phyloP scores from a whole-genome alignment of 129 eudicot genomes.

The Solidago caesia region DNA sequence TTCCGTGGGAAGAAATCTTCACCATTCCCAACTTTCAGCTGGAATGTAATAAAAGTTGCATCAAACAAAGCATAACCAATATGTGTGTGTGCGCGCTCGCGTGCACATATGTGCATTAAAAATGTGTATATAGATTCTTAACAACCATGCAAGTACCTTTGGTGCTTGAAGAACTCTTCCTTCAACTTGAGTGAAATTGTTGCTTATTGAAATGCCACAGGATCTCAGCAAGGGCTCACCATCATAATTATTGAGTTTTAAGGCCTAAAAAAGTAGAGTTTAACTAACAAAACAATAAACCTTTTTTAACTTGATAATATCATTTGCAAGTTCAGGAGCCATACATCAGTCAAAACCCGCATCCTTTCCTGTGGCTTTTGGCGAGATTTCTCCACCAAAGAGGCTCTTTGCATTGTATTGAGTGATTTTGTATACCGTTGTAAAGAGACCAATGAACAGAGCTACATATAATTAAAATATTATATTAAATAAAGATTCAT shows the following conservation, averaged over 20 bases:
- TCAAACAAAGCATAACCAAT: not conserved
- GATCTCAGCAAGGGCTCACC: constrained; percentile 72
- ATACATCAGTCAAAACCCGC: constrained; percentile 57
- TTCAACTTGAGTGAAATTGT: constrained; percentile 57
- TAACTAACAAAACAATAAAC: not conserved
- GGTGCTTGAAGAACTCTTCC: constrained; percentile 85
- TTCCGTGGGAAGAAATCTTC: constrained; percentile 69
- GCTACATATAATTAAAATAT: constrained; percentile 34
- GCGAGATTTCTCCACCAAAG: constrained; percentile 81
- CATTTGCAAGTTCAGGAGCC: constrained; percentile 10
- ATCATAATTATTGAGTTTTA: constrained; percentile 51
- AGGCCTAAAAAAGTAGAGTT: constrained; percentile 40
- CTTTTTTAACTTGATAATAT: not conserved
- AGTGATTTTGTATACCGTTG: constrained; percentile 90
- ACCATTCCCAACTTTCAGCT: constrained; percentile 71
- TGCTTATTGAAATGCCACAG: constrained; percentile 82
- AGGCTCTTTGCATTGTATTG: constrained; percentile 61
- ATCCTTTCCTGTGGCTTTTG: constrained; percentile 90
- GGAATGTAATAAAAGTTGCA: constrained; percentile 4
- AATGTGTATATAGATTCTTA: no score
- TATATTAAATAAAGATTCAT: not conserved
- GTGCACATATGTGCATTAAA: no score
- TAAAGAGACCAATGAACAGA: constrained; percentile 61
- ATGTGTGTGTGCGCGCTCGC: no score
- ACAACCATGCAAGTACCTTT: constrained; percentile 40